Evolutionary conservation across 805 yeast genomes (phyloP).

Genomic region (Teunomyces gatunensis): DNA sequence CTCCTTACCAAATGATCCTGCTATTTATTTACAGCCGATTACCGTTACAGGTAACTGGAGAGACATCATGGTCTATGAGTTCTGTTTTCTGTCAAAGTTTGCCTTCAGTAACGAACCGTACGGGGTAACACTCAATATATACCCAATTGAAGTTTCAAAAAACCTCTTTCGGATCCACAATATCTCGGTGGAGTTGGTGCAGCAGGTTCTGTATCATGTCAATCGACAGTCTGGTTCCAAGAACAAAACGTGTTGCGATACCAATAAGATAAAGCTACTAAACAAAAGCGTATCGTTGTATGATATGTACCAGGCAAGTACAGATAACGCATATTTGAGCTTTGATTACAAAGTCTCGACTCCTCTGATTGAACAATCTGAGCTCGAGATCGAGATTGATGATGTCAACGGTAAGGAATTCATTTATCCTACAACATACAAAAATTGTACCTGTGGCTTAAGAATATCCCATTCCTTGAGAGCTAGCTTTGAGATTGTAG

Average conservation of each 20-base stretch:
- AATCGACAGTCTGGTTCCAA: neutral
- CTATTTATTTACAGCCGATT: constrained; percentile 6
- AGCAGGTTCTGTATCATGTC: constrained; percentile 1
- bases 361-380: neutral
- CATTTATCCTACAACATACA: constrained; percentile 6
- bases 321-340: neutral
- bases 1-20: neutral
- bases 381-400: neutral
- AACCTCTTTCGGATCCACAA: constrained; percentile 4
- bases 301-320: neutral
- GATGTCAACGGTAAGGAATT: neutral
- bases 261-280: neutral
- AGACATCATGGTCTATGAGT: constrained; percentile 14
- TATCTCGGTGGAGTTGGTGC: constrained; percentile 11
- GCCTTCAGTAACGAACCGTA: constrained; percentile 12
- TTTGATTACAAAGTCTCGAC: neutral
- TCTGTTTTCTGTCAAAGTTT: constrained; percentile 12
- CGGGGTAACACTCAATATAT: constrained; percentile 7
- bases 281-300: neutral
- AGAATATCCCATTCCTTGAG: constrained; percentile 9
- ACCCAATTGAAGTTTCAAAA: constrained; percentile 6
- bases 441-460: constrained; percentile 7
- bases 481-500: constrained; percentile 11
- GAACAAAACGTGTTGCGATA: constrained; percentile 3
- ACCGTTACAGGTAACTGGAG: constrained; percentile 19